Percentiles rank a stretch among this genome's conserved stretches.
These are phyloP conservation scores for Globisporangium nodosum DNA, from an alignment of 352 stramenopile genomes.

Conservation along the genomic window DNA sequence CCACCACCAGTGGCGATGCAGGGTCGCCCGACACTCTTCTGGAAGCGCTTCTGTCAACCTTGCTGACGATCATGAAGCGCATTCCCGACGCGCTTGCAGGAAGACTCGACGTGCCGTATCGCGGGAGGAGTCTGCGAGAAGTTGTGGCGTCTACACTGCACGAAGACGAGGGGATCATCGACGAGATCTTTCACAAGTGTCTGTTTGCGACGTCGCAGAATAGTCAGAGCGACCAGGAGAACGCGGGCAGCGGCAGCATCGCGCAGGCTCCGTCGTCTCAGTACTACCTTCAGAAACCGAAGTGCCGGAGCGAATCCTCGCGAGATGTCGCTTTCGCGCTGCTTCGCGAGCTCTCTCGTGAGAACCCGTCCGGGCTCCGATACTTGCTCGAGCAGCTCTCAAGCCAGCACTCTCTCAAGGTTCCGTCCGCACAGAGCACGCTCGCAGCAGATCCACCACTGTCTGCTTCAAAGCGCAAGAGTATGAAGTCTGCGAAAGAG, in stretches of 20 bases:
- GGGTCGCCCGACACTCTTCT: constrained; percentile 30
- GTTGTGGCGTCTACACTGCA: constrained; percentile 39
- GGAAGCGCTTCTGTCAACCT: constrained; percentile 47
- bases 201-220: constrained; percentile 54
- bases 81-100: constrained; percentile 49
- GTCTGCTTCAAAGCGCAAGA: constrained; percentile 49
- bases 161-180: constrained; percentile 52
- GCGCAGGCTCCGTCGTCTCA: constrained; percentile 35
- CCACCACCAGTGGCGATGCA: no score
- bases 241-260: neutral
- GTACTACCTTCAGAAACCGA: constrained; percentile 75
- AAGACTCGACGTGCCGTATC: constrained; percentile 29
- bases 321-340: constrained; percentile 75
- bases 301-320: constrained; percentile 73
- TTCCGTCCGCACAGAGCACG: constrained; percentile 25
- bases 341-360: constrained; percentile 56
- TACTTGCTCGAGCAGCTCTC: constrained; percentile 71
- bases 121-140: constrained; percentile 45
- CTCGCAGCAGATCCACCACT: constrained; percentile 10
- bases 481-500: constrained; percentile 33
- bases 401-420: constrained; percentile 65
- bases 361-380: constrained; percentile 53
- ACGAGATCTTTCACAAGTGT: constrained; percentile 65
- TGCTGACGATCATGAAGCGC: constrained; percentile 52
- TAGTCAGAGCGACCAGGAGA: constrained; percentile 11